Conservation (phyloP, 108 stramenopile species). For the Fragilaria radians region DNA sequence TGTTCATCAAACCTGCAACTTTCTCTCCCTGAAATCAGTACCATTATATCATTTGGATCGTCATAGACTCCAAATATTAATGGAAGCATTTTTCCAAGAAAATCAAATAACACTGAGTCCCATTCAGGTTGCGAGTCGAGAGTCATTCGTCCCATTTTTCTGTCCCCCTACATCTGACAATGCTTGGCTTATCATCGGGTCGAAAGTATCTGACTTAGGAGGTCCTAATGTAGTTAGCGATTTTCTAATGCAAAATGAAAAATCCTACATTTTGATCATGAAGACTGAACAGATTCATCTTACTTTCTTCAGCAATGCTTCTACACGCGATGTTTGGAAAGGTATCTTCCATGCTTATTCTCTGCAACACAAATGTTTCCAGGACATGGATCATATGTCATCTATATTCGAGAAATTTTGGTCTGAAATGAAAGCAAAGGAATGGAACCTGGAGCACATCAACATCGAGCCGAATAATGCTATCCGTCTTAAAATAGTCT, state of each 20-base stretch:
- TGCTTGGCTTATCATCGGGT: slow-evolving; percentile 55
- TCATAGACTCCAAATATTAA: slow-evolving; percentile 56
- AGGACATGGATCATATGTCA: too few relatives aligned
- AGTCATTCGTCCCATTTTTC: slow-evolving; percentile 56
- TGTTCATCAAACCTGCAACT: slow-evolving; percentile 73
- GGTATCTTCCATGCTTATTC: slow-evolving; percentile 69
- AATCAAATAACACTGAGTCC: slow-evolving; percentile 32
- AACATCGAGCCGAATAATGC: background rate
- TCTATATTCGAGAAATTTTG: background rate
- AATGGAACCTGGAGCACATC: background rate
- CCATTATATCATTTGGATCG: slow-evolving; percentile 72
- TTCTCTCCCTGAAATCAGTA: slow-evolving; percentile 64
- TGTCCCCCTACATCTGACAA: slow-evolving; percentile 23
- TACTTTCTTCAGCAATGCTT: slow-evolving; percentile 38
- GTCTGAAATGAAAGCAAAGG: background rate
- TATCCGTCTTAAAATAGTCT: too few relatives aligned
- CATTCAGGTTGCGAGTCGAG: slow-evolving; percentile 41
- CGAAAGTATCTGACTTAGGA: slow-evolving; percentile 22
- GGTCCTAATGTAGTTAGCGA: slow-evolving; percentile 30
- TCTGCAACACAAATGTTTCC: background rate
- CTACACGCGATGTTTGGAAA: slow-evolving; percentile 44
- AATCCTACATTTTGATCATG: slow-evolving; percentile 15
- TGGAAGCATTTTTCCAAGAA: slow-evolving; percentile 38
- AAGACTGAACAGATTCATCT: slow-evolving; percentile 20
- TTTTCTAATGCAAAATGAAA: slow-evolving; percentile 4